Conservation (phyloP, 1,139 yeast species). For the Sugiyamaella paludigena region DNA sequence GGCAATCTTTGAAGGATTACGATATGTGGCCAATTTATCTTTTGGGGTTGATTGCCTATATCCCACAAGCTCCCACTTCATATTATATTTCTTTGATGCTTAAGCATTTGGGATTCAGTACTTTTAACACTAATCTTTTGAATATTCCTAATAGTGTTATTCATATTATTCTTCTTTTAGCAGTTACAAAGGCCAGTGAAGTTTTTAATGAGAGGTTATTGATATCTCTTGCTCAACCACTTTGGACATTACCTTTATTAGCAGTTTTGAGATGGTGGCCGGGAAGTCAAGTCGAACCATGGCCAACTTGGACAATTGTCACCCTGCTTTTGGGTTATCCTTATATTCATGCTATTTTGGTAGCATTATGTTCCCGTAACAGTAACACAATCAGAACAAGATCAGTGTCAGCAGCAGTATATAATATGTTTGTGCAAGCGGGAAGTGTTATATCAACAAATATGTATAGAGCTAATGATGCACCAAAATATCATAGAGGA, state of each 20-base stretch:
- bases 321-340: constrained; percentile 47
- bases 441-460: constrained; percentile 52
- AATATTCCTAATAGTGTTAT: constrained; percentile 50
- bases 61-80: constrained; percentile 42
- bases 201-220: constrained; percentile 40
- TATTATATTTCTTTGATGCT: constrained; percentile 52
- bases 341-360: constrained; percentile 53
- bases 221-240: constrained; percentile 35
- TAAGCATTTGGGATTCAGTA: constrained; percentile 51
- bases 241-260: constrained; percentile 45
- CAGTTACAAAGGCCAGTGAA: constrained; percentile 45
- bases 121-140: constrained; percentile 53
- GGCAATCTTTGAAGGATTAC: constrained; percentile 48
- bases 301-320: constrained; percentile 45
- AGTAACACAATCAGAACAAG: constrained; percentile 59
- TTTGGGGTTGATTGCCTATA: constrained; percentile 49
- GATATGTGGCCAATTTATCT: constrained; percentile 60
- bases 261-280: constrained; percentile 50
- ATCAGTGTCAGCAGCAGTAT: constrained; percentile 59
- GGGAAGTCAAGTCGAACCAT: constrained; percentile 41
- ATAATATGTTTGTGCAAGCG: constrained; percentile 60
- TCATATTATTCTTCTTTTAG: constrained; percentile 42
- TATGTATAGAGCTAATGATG: constrained; percentile 55
- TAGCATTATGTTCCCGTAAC: constrained; percentile 60
- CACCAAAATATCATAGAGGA: constrained; percentile 58